Evolutionary conservation across 1,284 basidiomycete genomes (phyloP).

Genomic region (Irpex sp.): DNA sequence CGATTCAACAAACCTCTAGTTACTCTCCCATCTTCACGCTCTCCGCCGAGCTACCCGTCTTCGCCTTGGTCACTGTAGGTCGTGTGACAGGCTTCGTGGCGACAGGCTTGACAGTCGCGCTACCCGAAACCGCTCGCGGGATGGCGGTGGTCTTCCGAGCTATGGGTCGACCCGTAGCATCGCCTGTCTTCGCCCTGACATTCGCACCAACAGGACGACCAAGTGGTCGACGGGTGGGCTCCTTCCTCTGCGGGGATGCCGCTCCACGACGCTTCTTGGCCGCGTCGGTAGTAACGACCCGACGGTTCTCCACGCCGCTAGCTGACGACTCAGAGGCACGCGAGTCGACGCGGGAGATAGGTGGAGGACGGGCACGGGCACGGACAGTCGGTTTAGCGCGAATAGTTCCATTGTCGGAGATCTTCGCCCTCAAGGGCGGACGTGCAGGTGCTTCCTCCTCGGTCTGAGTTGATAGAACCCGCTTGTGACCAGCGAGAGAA

Average conservation of each 20-base stretch:
- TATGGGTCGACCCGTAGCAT: background rate
- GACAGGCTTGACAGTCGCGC: background rate
- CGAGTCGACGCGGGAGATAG: background rate
- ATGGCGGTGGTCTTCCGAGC: background rate
- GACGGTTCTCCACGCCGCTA: background rate
- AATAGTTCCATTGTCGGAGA: slow-evolving; percentile 10
- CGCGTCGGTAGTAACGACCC: background rate
- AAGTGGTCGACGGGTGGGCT: background rate
- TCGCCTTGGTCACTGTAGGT: background rate
- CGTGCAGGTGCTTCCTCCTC: background rate
- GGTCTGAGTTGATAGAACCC: slow-evolving; percentile 16
- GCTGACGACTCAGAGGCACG: background rate
- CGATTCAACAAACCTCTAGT: background rate
- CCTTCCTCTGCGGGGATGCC: background rate
- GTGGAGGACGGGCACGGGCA: slow-evolving; percentile 5
- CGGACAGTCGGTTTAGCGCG: slow-evolving; percentile 5
- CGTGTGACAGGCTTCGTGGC: background rate
- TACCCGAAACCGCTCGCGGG: background rate
- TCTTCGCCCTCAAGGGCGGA: slow-evolving; percentile 4
- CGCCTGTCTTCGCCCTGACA: background rate
- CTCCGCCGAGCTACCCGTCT: background rate
- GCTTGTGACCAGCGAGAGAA: slow-evolving; percentile 24
- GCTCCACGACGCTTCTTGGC: background rate
- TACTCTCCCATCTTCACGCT: background rate
- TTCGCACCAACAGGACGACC: background rate